Base-by-base conservation (phyloP, 2,329 filamentous ascomycete species). In the Beauveria sp. region DNA sequence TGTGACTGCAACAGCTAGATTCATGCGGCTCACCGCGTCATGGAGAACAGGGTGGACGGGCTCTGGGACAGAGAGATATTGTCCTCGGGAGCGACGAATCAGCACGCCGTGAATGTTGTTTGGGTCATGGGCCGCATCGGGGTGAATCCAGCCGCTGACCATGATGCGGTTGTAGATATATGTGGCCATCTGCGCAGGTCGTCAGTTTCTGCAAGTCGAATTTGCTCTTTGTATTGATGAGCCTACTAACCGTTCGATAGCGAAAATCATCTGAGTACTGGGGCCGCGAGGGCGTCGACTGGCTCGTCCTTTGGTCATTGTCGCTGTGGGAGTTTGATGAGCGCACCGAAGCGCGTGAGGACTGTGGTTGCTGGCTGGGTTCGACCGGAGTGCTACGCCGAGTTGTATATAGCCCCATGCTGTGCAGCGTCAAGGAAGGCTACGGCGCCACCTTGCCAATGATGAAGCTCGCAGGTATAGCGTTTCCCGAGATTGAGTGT, bases 1-100 rank as follows among this genome's bases (percentile, higher is more conserved):
- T 10, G 79, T 81, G 62, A 81, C 72, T 16, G 77, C 78, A 40
- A 80, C 77, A 18, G 73, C 70, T 22, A 77, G 71, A 64, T 80
- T 79, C 60, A 81, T 72, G 57, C 73, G 73, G 58, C 75, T 73
- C 7, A 79, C 74, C 8, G 78, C 77, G 4, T 68, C 73, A 12
- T 78, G 66, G 9, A 81, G 70, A 10, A 72, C 65, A 18, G 70
- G 70, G 55, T 75, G 69, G 12, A 78, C 62, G 5, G 69, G 66
- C 26, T 74, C 68, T 0, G 79, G 79, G 49, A 77, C 74, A 16
- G 74, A 71, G 30, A 76, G 70, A 63, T 79, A 79, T 34, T 70
- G 69, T 55, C 75, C 76, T 46, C 74, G 69, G n/a, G 73, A 70
- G 52, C 71, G 70, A 46, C 74, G 69, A 56, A 78, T 63, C 14